Evolutionary conservation across 176 grass and related monocot species (phyloP), one percentile per base, ranked within the genome.

Genomic region (Metroxylon sagu): DNA sequence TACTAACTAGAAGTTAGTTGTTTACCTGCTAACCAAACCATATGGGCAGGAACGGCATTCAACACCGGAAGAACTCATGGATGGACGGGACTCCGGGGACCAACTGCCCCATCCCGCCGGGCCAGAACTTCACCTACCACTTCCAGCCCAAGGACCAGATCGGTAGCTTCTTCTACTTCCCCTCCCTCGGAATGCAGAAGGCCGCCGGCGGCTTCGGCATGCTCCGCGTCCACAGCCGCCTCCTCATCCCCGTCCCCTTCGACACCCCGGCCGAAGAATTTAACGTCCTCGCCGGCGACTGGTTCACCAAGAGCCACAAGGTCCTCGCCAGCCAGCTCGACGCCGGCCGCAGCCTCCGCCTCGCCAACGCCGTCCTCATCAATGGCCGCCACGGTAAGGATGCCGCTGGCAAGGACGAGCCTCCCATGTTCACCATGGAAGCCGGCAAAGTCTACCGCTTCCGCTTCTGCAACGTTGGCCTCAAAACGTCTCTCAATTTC

Each of bases 61-160:
- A 57, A 14, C 23, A 57, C 2, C 26, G 55, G 19, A 57, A 57
- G 55, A 57, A 57, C 21, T 57, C 55, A 25, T 57, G 55, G 55
- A 14, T 25, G 19, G 55, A 57, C 23, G 55, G 55, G 19, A 27
- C 21, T 6, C 19, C 55, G 12, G 55, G 19, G 6, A 57, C 55
- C 55, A 27, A 57, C 19, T 57, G 55, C 55, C 55, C 55, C 55
- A 57, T 57, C 21, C 55, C 18, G 1, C 55, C 55, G 55, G 55
- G 55, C 18, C 23, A 57, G 19, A 57, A 57, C 55, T 57, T 57
- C 12, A 57, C 55, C 55, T 57, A 57, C 10, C 55, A 57, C 23
- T 27, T 57, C 21, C 55, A 57, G 23, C 10, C 35, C 35, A 81
- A 81, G 59, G 78, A 81, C 43, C 78, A 81, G 65, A 81, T 81